phyloP scores from a whole-genome alignment of 2,329 filamentous ascomycete genomes.

The Colletotrichum orchidophilum region DNA sequence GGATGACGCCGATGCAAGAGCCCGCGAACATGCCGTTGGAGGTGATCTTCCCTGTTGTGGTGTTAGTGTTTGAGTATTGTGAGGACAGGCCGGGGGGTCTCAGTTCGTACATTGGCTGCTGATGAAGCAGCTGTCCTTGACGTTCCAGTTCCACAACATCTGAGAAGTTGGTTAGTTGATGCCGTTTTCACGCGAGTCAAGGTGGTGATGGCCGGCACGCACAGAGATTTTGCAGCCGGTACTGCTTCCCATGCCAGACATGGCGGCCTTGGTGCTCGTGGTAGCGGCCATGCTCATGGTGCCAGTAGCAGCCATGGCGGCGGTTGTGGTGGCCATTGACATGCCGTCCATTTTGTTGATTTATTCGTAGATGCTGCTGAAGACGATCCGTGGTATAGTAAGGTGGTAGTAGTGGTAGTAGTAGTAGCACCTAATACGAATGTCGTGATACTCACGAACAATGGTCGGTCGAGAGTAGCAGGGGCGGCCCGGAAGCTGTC shows the following conservation, averaged over 20 bases:
- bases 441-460: background rate
- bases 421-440: background rate
- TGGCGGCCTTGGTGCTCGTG: constrained; percentile 21
- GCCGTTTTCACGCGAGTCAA: background rate
- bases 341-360: constrained; percentile 17
- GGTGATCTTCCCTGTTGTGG: constrained; percentile 54
- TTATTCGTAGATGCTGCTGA: background rate
- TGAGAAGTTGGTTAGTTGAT: constrained; percentile 42
- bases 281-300: constrained; percentile 29
- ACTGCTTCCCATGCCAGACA: constrained; percentile 37
- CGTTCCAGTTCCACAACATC: constrained; percentile 87
- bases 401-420: background rate
- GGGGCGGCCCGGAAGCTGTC: background rate
- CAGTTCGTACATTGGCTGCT: constrained; percentile 41
- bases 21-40: constrained; percentile 79
- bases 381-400: background rate
- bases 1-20: constrained; percentile 79
- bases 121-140: constrained; percentile 78
- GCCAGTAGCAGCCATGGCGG: constrained; percentile 25
- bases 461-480: constrained; percentile 1
- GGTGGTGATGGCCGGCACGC: constrained; percentile 34
- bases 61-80: background rate
- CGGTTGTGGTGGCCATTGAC: constrained; percentile 20
- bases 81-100: background rate
- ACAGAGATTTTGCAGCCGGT: constrained; percentile 54